Evolutionary conservation across 176 grass and related monocot species (phyloP), one percentile per base, ranked within the genome.

Genomic region (Neostapfia colusana): DNA sequence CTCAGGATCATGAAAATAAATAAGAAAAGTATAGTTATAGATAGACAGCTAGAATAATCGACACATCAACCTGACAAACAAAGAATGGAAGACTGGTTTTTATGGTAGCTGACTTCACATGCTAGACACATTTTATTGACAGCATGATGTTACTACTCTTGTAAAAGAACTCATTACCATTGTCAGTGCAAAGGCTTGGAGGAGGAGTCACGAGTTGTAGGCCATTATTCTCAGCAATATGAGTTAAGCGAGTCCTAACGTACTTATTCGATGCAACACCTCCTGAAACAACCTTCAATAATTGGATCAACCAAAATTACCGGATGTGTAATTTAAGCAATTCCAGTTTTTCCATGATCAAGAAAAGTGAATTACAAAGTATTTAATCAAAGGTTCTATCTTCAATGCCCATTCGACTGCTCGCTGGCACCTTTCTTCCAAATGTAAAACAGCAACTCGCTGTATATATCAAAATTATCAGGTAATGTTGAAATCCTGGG

Each of bases 381-480:
- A 61, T 87, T 90, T 94, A 82, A 94, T 92, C 45, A 89, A 94
- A 81, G 91, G 89, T 24, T 98, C 89, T 67, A 98, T 82, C 82
- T 98, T 92, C 82, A 94, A 86, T 86, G 89, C 89, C 94, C 95
- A 98, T 85, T 94, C 95, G 84, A 98, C 86, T 78, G 91, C 95
- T 92, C 95, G 82, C 27, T 92, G 89, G 15, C 91, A 98, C 84
- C 89, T 98, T 48, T 98, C 95, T 78, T 98, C 95, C 69, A 98
- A 89, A 92, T 98, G 95, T 84, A 98, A 83, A 65, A 98, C 91
- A 88, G 95, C 91, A 80, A 94, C 83, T 43, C 85, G 85, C 91
- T 98, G 82, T 55, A 85, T 31, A 84, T 24, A 31, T 64, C 27
- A 67, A 73, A 86, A 39, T 51, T 37, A 78, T 80, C 20, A 88